A percentile compares a stretch with the other conserved stretches of the same genome.
phyloP scores from a whole-genome alignment of 1,284 basidiomycete genomes.

The Kalmanozyma brasiliensis region DNA sequence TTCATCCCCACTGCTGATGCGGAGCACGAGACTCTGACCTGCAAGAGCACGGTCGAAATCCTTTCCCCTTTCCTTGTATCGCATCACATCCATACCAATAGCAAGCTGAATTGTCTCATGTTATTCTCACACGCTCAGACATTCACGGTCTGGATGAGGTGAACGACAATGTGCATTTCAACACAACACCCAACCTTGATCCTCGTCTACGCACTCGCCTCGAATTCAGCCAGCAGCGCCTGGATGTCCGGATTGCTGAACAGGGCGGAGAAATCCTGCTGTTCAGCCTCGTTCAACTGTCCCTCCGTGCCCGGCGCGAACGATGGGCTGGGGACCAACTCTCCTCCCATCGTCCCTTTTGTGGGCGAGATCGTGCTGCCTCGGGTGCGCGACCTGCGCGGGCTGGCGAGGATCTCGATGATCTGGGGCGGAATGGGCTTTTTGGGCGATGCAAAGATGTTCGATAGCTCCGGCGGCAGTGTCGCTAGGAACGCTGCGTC shows the following conservation, averaged over 20 bases:
- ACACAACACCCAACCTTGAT: not conserved
- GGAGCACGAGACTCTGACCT: no score
- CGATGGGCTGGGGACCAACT: conserved; percentile 9
- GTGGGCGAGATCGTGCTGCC: not conserved
- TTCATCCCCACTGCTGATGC: no score
- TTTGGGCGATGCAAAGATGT: conserved; percentile 28
- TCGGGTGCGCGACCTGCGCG: conserved; percentile 3
- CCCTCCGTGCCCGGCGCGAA: conserved; percentile 2
- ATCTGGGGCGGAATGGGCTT: conserved; percentile 32
- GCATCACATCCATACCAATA: not conserved
- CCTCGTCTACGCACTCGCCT: not conserved
- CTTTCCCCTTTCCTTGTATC: no score
- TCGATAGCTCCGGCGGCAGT: conserved; percentile 27
- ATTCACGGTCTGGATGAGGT: no score
- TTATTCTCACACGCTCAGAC: no score
- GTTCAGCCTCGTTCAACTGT: not conserved
- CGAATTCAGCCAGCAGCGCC: conserved; percentile 40
- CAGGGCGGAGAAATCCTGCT: conserved; percentile 28
- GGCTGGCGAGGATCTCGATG: conserved; percentile 32
- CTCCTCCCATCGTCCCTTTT: not conserved
- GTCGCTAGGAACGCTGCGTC: conserved; percentile 22
- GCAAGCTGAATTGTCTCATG: no score
- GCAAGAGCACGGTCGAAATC: no score
- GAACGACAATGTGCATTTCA: not conserved
- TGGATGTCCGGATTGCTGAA: conserved; percentile 49